phyloP scores from a whole-genome alignment of 1,139 yeast genomes.

The Magnusiomyces fungicola region DNA sequence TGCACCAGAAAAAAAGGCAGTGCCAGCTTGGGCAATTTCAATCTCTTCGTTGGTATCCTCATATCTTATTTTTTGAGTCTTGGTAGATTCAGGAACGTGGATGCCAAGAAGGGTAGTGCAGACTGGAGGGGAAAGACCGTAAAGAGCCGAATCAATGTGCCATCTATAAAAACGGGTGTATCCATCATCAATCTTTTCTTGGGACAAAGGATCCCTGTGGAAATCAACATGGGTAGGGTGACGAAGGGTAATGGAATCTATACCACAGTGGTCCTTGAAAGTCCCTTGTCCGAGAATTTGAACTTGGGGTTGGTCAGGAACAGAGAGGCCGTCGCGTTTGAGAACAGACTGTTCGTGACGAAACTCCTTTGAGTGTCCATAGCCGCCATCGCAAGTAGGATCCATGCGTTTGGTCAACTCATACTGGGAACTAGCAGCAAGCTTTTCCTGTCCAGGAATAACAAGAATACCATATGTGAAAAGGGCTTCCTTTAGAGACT shows the following conservation, averaged over 20 bases:
- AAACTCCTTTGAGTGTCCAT: conserved; percentile 82
- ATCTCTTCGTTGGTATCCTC: conserved; percentile 60
- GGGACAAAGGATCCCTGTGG: conserved; percentile 61
- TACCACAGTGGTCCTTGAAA: conserved; percentile 58
- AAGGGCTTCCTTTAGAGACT: conserved; percentile 53
- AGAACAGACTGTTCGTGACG: conserved; percentile 71
- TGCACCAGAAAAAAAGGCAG: conserved; percentile 82
- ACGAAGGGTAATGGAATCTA: conserved; percentile 60
- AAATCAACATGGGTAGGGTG: conserved; percentile 80
- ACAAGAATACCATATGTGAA: conserved; percentile 65
- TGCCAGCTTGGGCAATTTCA: conserved; percentile 73
- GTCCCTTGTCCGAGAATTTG: conserved; percentile 81
- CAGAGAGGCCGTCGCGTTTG: conserved; percentile 71
- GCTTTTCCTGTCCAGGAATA: conserved; percentile 58
- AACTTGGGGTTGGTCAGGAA: conserved; percentile 78
- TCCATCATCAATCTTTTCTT: conserved; percentile 51
- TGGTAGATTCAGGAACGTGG: conserved; percentile 49
- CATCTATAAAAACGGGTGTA: conserved; percentile 81
- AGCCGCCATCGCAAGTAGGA: conserved; percentile 60
- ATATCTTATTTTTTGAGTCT: conserved; percentile 47
- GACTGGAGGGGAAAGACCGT: conserved; percentile 77
- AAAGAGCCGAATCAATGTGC: conserved; percentile 88
- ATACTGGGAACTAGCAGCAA: conserved; percentile 69
- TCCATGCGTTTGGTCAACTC: conserved; percentile 67
- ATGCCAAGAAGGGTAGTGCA: conserved; percentile 79